These are phyloP conservation scores for Polygonum aviculare DNA, from an alignment of 148 eudicot genomes.

Conservation along the genomic window DNA sequence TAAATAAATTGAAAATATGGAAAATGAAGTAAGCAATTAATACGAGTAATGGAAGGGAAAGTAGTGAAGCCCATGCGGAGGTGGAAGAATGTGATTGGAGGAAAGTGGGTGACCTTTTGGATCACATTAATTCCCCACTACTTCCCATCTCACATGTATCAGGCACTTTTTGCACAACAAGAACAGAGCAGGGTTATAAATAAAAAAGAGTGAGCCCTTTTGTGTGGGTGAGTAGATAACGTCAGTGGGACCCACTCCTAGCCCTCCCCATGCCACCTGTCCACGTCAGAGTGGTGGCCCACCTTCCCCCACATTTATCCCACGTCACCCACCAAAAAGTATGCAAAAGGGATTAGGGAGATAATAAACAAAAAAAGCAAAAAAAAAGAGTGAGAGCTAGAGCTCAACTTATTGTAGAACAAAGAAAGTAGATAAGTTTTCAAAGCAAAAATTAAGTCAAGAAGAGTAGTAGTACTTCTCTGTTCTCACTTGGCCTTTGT, in stretches of 20 bases:
- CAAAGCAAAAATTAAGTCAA: not conserved
- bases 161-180: not conserved
- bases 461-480: not conserved
- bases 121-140: conserved; percentile 14
- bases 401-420: not conserved
- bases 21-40: not conserved
- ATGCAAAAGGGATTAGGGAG: conserved; percentile 14
- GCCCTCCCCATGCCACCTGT: not conserved
- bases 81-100: conserved; percentile 16
- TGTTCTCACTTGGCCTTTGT: not conserved
- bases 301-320: conserved; percentile 6
- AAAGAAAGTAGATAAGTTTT: not conserved
- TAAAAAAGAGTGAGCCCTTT: not conserved
- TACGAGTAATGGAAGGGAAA: not conserved
- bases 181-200: not conserved
- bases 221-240: not conserved
- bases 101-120: conserved; percentile 16
- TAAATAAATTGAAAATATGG: not conserved
- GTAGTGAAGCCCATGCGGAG: not conserved
- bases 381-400: not conserved
- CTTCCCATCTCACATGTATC: conserved; percentile 3
- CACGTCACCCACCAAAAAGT: conserved; percentile 30
- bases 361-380: not conserved
- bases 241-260: not conserved
- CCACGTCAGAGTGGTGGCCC: conserved; percentile 15